phyloP scores from a whole-genome alignment of 2,329 filamentous ascomycete species.

The Aspergillus pseudotamarii region DNA sequence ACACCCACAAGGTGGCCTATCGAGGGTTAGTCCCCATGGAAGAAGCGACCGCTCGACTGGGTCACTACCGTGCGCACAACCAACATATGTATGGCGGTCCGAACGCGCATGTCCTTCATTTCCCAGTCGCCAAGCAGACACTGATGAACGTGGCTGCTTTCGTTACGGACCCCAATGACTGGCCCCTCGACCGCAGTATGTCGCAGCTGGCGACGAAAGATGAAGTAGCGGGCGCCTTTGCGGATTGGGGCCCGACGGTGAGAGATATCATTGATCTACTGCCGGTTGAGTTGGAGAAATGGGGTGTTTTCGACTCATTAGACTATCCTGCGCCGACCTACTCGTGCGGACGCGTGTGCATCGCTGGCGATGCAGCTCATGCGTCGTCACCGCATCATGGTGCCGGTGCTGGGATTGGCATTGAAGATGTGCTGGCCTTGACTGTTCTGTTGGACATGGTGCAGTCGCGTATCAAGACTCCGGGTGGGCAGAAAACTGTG shows the following conservation, averaged over 20 bases:
- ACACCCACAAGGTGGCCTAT: constrained; percentile 64
- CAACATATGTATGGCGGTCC: constrained; percentile 61
- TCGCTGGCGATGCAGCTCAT: constrained; percentile 34
- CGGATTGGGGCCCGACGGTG: constrained; percentile 49
- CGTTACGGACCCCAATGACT: constrained; percentile 21
- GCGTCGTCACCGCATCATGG: constrained; percentile 31
- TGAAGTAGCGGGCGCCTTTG: constrained; percentile 10
- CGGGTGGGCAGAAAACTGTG: background rate
- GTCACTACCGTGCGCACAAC: constrained; percentile 52
- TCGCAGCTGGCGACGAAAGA: constrained; percentile 20
- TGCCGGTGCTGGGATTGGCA: constrained; percentile 27
- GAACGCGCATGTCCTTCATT: constrained; percentile 61
- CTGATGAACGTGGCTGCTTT: constrained; percentile 31
- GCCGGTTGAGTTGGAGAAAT: constrained; percentile 54
- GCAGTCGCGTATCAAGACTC: background rate
- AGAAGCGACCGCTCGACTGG: constrained; percentile 52
- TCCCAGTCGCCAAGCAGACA: constrained; percentile 36
- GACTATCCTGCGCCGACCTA: constrained; percentile 53
- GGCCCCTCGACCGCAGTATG: constrained; percentile 17
- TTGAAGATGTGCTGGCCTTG: constrained; percentile 31
- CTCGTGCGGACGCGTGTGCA: constrained; percentile 13
- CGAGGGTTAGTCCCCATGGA: constrained; percentile 64
- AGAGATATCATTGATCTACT: constrained; percentile 41
- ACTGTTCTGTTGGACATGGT: constrained; percentile 13
- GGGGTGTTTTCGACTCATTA: constrained; percentile 56